Conservation (phyloP, 225 moss, liverwort and hornwort species). For the Thuidium tamariscinum region DNA sequence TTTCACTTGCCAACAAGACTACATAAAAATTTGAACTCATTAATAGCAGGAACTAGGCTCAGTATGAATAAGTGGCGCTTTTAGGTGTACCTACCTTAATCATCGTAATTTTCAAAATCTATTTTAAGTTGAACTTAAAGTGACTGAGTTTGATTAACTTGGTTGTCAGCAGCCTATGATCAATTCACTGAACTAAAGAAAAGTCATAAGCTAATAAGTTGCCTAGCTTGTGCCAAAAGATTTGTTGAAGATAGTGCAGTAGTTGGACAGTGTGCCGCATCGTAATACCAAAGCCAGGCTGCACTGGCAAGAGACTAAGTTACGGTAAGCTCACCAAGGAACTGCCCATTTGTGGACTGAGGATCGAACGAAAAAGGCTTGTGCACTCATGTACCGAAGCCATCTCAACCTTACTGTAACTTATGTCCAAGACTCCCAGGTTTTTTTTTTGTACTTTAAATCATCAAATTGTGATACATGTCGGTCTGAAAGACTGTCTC, state of each 20-base stretch:
- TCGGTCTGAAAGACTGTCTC: neutral
- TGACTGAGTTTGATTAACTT: neutral
- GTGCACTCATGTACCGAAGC: neutral
- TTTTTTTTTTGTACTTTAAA: neutral
- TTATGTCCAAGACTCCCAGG: neutral
- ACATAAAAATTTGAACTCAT: too few species aligned
- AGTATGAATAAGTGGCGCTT: too few species aligned
- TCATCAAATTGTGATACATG: neutral
- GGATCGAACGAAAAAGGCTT: neutral
- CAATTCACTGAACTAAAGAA: neutral
- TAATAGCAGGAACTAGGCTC: too few species aligned
- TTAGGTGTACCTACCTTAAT: too few species aligned
- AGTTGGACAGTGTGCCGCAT: neutral
- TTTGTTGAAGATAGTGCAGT: conserved; percentile 1
- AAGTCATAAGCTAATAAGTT: neutral
- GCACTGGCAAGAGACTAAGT: neutral
- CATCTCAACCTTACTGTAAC: neutral
- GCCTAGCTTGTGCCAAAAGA: neutral
- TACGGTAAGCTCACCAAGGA: neutral
- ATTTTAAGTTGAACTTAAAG: neutral
- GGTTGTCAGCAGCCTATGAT: neutral
- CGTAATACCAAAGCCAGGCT: neutral
- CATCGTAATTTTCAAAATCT: neutral
- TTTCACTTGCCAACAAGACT: too few species aligned
- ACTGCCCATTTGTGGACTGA: neutral